Conservation (phyloP, 208 protist genomes). For the Trypanosoma congolense region DNA sequence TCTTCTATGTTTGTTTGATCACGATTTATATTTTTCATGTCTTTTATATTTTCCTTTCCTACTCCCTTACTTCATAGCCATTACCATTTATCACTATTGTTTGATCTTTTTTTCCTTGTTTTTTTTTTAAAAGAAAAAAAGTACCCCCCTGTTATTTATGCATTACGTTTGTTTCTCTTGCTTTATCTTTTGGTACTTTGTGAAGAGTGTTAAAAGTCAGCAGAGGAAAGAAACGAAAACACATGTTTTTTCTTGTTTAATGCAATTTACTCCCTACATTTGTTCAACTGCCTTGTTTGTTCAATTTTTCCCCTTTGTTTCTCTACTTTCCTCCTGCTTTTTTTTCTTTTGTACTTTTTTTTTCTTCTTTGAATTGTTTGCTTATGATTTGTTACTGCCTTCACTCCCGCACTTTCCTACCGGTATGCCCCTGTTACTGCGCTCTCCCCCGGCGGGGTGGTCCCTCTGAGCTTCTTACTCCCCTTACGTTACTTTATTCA, state of each 20-base stretch:
- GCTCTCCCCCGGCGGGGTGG: too few species aligned
- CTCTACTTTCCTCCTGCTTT: conserved; percentile 2
- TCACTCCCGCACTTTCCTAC: too few species aligned
- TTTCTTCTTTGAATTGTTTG: background rate
- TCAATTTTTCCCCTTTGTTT: conserved; percentile 6
- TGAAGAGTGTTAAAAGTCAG: too few species aligned
- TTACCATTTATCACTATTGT: background rate
- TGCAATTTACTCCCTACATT: too few species aligned
- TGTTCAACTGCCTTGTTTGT: too few species aligned
- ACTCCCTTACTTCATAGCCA: background rate
- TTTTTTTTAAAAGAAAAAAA: background rate
- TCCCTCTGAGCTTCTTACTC: background rate
- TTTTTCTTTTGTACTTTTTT: conserved; percentile 13
- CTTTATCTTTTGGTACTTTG: too few species aligned
- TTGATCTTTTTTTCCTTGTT: too few species aligned
- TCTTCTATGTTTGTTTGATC: background rate
- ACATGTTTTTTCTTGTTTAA: too few species aligned
- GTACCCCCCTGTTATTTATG: too few species aligned
- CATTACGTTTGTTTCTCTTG: background rate
- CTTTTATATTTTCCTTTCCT: background rate
- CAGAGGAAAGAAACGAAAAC: too few species aligned
- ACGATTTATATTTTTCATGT: background rate
- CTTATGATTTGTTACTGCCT: background rate
- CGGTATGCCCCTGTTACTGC: too few species aligned
- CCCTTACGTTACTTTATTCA: background rate